Conservation (phyloP, 352 stramenopile species). For the Phytophthora capsici region DNA sequence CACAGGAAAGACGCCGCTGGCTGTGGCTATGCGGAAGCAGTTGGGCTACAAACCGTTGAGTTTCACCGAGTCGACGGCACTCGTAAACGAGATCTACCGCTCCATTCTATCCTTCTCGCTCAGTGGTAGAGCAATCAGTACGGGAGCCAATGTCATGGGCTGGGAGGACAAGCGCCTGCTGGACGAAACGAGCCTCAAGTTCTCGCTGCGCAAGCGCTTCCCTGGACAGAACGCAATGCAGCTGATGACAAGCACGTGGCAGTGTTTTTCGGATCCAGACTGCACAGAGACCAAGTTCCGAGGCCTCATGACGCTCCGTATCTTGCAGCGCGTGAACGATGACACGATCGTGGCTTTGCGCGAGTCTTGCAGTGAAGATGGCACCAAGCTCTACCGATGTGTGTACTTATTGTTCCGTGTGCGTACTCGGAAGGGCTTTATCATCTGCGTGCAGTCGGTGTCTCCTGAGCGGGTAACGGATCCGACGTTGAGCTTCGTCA, state of each 20-base stretch:
- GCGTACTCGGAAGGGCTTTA: slow-evolving; percentile 63
- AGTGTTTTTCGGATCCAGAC: slow-evolving; percentile 70
- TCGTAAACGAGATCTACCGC: slow-evolving; percentile 57
- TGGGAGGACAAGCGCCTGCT: slow-evolving; percentile 73
- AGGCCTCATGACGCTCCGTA: slow-evolving; percentile 60
- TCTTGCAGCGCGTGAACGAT: slow-evolving; percentile 76
- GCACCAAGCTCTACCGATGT: slow-evolving; percentile 58
- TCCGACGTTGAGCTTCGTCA: slow-evolving; percentile 23
- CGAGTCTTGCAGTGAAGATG: slow-evolving; percentile 52
- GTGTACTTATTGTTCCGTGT: slow-evolving; percentile 81
- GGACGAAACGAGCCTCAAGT: slow-evolving; percentile 61
- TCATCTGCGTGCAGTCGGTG: slow-evolving; percentile 71
- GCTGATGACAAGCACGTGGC: slow-evolving; percentile 69
- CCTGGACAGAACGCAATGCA: slow-evolving; percentile 39
- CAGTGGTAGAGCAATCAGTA: slow-evolving; percentile 53
- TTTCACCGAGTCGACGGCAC: slow-evolving; percentile 33
- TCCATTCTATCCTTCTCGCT: slow-evolving; percentile 62
- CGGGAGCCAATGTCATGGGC: slow-evolving; percentile 58
- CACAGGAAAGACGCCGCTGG: slow-evolving; percentile 33
- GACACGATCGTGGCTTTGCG: slow-evolving; percentile 75
- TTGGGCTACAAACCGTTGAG: slow-evolving; percentile 55
- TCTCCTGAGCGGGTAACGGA: slow-evolving; percentile 42
- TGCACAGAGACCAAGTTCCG: slow-evolving; percentile 68
- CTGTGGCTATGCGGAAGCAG: slow-evolving; percentile 44
- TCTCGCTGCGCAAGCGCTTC: slow-evolving; percentile 73